A percentile compares a stretch with the other conserved stretches of the same genome.
Conservation (phyloP, 78 protist species). For the Polysphondylium violaceum region DNA sequence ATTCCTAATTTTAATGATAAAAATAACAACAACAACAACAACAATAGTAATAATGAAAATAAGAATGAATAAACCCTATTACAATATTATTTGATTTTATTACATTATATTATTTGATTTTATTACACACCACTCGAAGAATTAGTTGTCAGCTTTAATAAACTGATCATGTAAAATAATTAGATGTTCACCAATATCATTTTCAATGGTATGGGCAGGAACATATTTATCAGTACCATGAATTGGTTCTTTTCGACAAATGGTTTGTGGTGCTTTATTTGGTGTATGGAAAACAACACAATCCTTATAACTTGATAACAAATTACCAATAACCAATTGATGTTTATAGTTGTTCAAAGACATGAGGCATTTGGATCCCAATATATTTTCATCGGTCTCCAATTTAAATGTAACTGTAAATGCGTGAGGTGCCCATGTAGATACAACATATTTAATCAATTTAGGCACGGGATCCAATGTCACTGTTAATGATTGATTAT, state of each 20-base stretch:
- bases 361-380: constrained; percentile 38
- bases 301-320: constrained; percentile 63
- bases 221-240: no score
- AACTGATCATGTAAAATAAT: constrained; percentile 9
- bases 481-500: constrained; percentile 40
- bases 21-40: no score
- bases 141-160: not conserved
- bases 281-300: constrained; percentile 67
- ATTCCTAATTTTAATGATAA: not conserved
- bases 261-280: not conserved
- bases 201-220: constrained; percentile 31
- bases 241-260: not conserved
- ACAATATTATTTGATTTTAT: no score
- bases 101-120: no score
- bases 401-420: constrained; percentile 84
- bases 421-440: constrained; percentile 75
- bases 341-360: constrained; percentile 57
- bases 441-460: constrained; percentile 18
- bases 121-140: no score
- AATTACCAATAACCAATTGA: constrained; percentile 83
- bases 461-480: constrained; percentile 75
- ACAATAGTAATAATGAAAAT: no score
- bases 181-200: constrained; percentile 11
- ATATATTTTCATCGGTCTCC: constrained; percentile 82
- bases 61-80: no score